phyloP scores from a whole-genome alignment of 495 filamentous ascomycete genomes.

The Annulohypoxylon moriforme region DNA sequence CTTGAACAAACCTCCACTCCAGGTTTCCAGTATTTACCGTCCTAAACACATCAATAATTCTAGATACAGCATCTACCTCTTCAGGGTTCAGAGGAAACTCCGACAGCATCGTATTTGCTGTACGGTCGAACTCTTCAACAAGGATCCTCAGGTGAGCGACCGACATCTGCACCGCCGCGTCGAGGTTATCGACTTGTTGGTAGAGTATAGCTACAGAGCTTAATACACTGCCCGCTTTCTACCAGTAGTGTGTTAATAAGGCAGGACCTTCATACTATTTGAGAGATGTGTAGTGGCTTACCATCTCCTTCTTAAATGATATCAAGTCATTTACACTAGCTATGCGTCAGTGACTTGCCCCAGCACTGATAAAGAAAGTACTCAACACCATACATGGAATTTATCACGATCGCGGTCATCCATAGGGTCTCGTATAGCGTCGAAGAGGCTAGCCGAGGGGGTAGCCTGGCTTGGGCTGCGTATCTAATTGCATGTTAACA shows the following conservation, averaged over 20 bases:
- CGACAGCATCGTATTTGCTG: slow-evolving; percentile 33
- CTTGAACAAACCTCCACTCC: slow-evolving; percentile 42
- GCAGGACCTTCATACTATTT: too few species aligned
- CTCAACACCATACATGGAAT: slow-evolving; percentile 39
- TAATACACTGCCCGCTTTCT: slow-evolving; percentile 46
- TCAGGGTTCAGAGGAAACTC: slow-evolving; percentile 12
- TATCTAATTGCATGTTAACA: slow-evolving; percentile 26
- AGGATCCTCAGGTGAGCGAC: slow-evolving; percentile 40
- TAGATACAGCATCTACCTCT: slow-evolving; percentile 36
- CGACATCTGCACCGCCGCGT: slow-evolving; percentile 45
- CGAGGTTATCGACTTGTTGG: slow-evolving; percentile 38
- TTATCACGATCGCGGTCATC: slow-evolving; percentile 42
- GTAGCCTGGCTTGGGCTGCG: slow-evolving; percentile 34
- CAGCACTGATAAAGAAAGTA: neutral
- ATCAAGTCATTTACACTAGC: slow-evolving; percentile 44
- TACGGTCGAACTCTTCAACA: slow-evolving; percentile 40
- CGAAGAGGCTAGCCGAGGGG: slow-evolving; percentile 26
- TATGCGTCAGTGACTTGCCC: neutral
- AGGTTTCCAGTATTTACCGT: slow-evolving; percentile 45
- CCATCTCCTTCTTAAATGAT: slow-evolving; percentile 48
- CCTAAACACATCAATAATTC: slow-evolving; percentile 31
- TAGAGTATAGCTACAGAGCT: slow-evolving; percentile 48
- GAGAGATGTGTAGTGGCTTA: slow-evolving; percentile 9
- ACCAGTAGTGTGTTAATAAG: neutral
- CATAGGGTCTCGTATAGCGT: slow-evolving; percentile 35